Evolutionary conservation across 106 monocot genomes (phyloP).

Genomic region (Ottelia alismoides): DNA sequence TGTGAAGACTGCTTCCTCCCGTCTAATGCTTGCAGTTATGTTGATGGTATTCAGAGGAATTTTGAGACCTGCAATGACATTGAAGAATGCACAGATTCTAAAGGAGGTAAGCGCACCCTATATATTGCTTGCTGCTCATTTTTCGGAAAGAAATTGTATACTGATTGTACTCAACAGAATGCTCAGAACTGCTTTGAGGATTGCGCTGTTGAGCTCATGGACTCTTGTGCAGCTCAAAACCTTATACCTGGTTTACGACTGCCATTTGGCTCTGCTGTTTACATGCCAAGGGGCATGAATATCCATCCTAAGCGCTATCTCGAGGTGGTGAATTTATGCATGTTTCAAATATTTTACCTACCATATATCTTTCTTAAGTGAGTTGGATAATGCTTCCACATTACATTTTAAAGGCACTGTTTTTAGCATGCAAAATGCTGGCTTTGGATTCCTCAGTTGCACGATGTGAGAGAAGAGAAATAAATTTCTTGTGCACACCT

Average conservation of each 20-base stretch:
- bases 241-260: slow-evolving; percentile 56
- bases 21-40: neutral
- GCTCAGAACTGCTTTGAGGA: slow-evolving; percentile 38
- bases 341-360: too few relatives aligned
- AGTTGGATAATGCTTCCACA: too few relatives aligned
- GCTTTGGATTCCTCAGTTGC: slow-evolving; percentile 27
- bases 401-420: slow-evolving; percentile 63
- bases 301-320: slow-evolving; percentile 86
- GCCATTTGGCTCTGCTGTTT: slow-evolving; percentile 56
- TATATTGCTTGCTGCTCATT: too few relatives aligned
- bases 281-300: slow-evolving; percentile 76
- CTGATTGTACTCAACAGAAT: slow-evolving; percentile 65
- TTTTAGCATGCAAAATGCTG: slow-evolving; percentile 68
- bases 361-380: too few relatives aligned
- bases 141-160: too few relatives aligned
- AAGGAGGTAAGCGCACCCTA: slow-evolving; percentile 38
- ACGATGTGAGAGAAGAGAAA: slow-evolving; percentile 17
- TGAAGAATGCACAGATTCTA: slow-evolving; percentile 61
- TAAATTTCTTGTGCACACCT: slow-evolving; percentile 38
- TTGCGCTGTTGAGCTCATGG: slow-evolving; percentile 47
- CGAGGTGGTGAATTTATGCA: slow-evolving; percentile 33
- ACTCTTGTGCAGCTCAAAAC: slow-evolving; percentile 38
- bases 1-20: too few relatives aligned
- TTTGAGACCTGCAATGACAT: slow-evolving; percentile 55
- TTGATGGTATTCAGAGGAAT: slow-evolving; percentile 45